A percentile compares a stretch with the other conserved stretches of the same genome.
Evolutionary conservation across 352 stramenopile species (phyloP).

Genomic region (Pilasporangium apinafurcum): DNA sequence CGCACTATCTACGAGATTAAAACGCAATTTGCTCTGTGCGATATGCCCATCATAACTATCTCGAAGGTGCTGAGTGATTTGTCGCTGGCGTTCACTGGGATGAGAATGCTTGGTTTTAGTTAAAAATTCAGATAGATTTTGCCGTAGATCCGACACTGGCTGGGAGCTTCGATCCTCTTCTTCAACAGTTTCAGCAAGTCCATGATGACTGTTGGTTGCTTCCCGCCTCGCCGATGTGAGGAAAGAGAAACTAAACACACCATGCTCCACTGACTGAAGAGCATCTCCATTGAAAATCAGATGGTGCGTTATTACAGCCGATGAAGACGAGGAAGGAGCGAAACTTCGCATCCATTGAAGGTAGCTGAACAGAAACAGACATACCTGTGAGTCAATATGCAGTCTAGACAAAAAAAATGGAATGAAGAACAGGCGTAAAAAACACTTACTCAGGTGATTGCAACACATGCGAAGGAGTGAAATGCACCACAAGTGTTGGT

Average conservation of each 20-base stretch:
- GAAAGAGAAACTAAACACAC: slow-evolving; percentile 54
- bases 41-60: slow-evolving; percentile 18
- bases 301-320: slow-evolving; percentile 17
- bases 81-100: slow-evolving; percentile 12
- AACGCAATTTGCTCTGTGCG: slow-evolving; percentile 47
- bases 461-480: slow-evolving; percentile 27
- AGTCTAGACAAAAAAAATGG: no score
- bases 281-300: slow-evolving; percentile 36
- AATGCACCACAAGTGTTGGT: slow-evolving; percentile 47
- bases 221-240: slow-evolving; percentile 30
- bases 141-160: slow-evolving; percentile 1
- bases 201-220: no score
- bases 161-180: slow-evolving; percentile 1
- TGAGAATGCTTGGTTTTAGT: neutral
- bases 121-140: slow-evolving; percentile 1
- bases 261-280: slow-evolving; percentile 19
- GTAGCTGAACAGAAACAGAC: slow-evolving; percentile 15
- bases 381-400: no score
- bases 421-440: neutral
- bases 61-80: slow-evolving; percentile 16
- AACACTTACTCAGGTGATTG: slow-evolving; percentile 15
- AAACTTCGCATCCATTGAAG: slow-evolving; percentile 22
- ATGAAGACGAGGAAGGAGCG: neutral
- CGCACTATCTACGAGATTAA: slow-evolving; percentile 12
- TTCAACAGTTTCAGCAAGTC: slow-evolving; percentile 7